Evolutionary conservation across 495 filamentous ascomycete genomes (phyloP), one percentile per base, ranked within the genome.

Genomic region (Margaritispora aquatica): DNA sequence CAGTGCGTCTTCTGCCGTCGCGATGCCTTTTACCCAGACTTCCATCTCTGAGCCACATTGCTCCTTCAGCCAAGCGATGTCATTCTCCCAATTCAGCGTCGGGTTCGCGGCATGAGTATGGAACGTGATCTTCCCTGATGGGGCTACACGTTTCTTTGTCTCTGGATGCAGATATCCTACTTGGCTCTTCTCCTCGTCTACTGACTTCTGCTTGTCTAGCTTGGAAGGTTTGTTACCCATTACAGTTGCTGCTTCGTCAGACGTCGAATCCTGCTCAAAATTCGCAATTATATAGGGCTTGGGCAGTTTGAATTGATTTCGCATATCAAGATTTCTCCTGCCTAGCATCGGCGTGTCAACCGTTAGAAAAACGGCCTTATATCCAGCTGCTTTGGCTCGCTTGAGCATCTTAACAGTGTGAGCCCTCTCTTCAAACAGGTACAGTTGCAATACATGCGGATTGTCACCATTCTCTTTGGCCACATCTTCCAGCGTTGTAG

Each of bases 21-120:
- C 23, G 41, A 73, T 2, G 84, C 87, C 58, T 61, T 89, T 88
- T 0, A 88, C 54, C 21, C 85, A 73, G 53, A 88, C 71, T 2
- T 80, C 81, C 10, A 80, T 58, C 0, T 67, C 70, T 0, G 71
- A 71, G 1, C 71, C 62, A 10, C 66, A 67, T 44, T 75, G 38
- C 38, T 44, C 17, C 15, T 44, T 68, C 24, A 87, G 48, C 81
- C 83, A 85, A 0, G 70, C 58, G 1, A 86, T 79, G 34, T 55
- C 51, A 15, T 31, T 60, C 26, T 27, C 58, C 58, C 58, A 60
- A 55, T 54, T 41, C 22, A 54, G 36, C 4, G 44, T 49, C n/a
- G 58, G 34, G 31, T 60, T 51, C 48, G 10, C 24, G 15, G 11
- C 19, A 31, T 34, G 10, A 55, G 26, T 49, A 9, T 36, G 26